phyloP scores from a whole-genome alignment of 1,284 basidiomycete genomes.

The Afroboletus lepidellus region DNA sequence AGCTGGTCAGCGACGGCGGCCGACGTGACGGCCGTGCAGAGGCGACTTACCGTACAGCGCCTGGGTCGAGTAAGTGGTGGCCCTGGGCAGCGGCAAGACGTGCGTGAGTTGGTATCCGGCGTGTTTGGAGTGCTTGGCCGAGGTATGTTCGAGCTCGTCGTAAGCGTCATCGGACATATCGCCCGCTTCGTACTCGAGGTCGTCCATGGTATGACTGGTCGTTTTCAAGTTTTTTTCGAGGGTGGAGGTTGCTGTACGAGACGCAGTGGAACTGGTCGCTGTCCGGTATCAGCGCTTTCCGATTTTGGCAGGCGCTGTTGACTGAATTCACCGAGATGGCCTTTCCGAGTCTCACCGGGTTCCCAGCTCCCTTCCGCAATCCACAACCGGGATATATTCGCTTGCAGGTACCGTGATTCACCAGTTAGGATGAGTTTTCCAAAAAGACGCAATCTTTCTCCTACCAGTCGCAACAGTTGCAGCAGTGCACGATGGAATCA shows the following conservation, averaged over 20 bases:
- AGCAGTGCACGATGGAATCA: too few species aligned
- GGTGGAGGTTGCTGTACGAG: constrained; percentile 13
- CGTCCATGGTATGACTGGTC: constrained; percentile 6
- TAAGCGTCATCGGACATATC: constrained; percentile 11
- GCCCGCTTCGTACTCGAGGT: constrained; percentile 21
- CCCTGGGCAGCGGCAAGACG: constrained; percentile 57
- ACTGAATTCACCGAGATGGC: too few species aligned
- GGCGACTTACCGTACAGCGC: constrained; percentile 53
- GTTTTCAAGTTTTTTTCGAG: neutral
- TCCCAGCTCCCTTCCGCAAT: too few species aligned
- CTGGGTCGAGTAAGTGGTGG: constrained; percentile 68
- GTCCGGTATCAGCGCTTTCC: neutral
- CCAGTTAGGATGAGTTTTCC: too few species aligned
- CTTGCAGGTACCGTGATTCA: too few species aligned
- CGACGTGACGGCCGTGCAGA: neutral
- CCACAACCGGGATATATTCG: too few species aligned
- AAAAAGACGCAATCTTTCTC: too few species aligned
- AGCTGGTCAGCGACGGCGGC: neutral
- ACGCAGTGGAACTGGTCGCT: neutral
- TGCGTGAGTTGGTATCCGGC: constrained; percentile 50
- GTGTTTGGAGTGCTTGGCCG: constrained; percentile 16
- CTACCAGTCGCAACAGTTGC: too few species aligned
- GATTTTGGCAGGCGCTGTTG: constrained; percentile 4
- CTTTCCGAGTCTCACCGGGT: too few species aligned
- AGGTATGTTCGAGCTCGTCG: constrained; percentile 19